Evolutionary conservation across 768 basidiomycete genomes (phyloP).

Genomic region (Suillus americanus): DNA sequence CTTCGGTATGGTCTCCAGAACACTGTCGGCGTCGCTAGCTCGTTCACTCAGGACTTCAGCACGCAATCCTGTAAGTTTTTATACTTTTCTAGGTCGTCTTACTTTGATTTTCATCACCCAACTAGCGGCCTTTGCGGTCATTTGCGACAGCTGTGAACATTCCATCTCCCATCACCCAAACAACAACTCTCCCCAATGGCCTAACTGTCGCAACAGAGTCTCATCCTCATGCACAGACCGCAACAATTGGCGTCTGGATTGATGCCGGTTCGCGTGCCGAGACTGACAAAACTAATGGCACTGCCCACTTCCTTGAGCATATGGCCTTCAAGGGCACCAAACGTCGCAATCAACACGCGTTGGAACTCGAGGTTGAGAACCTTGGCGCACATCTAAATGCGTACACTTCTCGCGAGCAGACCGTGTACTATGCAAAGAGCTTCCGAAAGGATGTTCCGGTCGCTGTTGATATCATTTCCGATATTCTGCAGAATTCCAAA

Average conservation of each 20-base stretch:
- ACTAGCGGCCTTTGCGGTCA: constrained; percentile 57
- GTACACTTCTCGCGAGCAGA: constrained; percentile 98
- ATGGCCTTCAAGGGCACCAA: constrained; percentile 98
- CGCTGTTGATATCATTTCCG: constrained; percentile 95
- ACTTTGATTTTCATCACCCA: constrained; percentile 6
- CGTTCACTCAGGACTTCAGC: constrained; percentile 39
- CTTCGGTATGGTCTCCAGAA: constrained; percentile 45
- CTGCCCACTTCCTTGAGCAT: constrained; percentile 98
- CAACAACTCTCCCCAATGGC: constrained; percentile 92
- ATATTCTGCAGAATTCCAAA: constrained; percentile 97
- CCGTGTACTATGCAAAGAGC: constrained; percentile 98
- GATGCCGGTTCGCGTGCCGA: constrained; percentile 98
- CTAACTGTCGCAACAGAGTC: constrained; percentile 93
- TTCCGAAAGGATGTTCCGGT: constrained; percentile 92
- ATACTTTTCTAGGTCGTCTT: not conserved
- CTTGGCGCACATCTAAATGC: constrained; percentile 97
- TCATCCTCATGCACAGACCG: constrained; percentile 88
- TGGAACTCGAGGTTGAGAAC: constrained; percentile 98
- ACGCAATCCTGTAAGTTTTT: constrained; percentile 35
- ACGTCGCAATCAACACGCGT: constrained; percentile 80
- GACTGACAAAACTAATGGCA: constrained; percentile 92
- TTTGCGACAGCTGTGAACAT: constrained; percentile 74
- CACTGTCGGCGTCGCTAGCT: constrained; percentile 44
- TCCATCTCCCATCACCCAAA: constrained; percentile 78
- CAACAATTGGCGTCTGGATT: constrained; percentile 99